phyloP scores from a whole-genome alignment of 495 filamentous ascomycete species.

The Cercophora scortea region DNA sequence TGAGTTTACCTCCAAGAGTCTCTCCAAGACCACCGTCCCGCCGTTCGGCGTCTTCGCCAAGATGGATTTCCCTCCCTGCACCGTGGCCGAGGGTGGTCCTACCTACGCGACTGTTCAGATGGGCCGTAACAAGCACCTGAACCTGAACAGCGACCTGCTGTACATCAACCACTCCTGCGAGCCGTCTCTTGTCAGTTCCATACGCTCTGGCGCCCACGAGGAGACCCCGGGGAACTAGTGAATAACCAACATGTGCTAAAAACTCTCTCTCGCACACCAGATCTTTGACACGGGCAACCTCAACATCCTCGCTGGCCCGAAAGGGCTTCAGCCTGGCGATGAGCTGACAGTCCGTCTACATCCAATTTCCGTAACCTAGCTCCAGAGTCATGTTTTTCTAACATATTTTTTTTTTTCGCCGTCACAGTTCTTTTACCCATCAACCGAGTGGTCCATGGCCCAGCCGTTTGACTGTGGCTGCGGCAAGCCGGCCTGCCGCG shows the following conservation, averaged over 20 bases:
- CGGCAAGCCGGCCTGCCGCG: conserved; percentile 41
- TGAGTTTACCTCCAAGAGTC: conserved; percentile 53
- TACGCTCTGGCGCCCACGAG: not conserved
- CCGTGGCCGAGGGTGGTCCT: conserved; percentile 35
- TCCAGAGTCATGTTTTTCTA: conserved; percentile 1
- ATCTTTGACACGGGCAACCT: conserved; percentile 60
- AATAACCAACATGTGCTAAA: not conserved
- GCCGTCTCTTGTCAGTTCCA: conserved; percentile 49
- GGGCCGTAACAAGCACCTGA: conserved; percentile 52
- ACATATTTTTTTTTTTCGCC: not conserved
- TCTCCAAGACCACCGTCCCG: conserved; percentile 53
- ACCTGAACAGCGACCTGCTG: conserved; percentile 67
- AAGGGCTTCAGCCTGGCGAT: conserved; percentile 50
- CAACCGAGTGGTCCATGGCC: conserved; percentile 68
- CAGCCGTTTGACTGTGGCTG: conserved; percentile 65
- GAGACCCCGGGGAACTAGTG: not conserved
- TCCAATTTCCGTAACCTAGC: not conserved
- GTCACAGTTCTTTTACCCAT: conserved; percentile 72
- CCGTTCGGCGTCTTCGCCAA: conserved; percentile 54
- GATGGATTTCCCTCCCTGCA: conserved; percentile 46
- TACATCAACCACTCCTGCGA: conserved; percentile 71
- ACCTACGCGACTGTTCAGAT: conserved; percentile 68
- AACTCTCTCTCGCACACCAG: conserved; percentile 10
- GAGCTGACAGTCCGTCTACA: conserved; percentile 46
- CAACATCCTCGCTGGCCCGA: conserved; percentile 53